A percentile compares a stretch with the other conserved stretches of the same genome.
Evolutionary conservation across 1,139 yeast species (phyloP).

Genomic region (Geotrichum histeridarum): DNA sequence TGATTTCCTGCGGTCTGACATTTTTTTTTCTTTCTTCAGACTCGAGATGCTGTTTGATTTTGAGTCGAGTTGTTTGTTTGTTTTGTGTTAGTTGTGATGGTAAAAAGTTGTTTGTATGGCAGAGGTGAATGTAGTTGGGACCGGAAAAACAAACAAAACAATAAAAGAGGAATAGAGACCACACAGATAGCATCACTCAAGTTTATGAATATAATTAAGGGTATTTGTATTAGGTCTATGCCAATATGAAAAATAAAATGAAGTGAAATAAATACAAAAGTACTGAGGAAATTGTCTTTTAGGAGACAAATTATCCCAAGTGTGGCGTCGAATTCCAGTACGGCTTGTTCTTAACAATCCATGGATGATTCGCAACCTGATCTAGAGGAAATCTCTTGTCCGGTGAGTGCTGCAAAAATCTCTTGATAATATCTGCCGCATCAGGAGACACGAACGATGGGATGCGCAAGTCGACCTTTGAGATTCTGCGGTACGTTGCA

Average conservation of each 20-base stretch:
- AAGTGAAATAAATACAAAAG: background rate
- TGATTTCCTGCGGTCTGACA: background rate
- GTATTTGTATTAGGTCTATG: background rate
- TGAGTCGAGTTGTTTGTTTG: background rate
- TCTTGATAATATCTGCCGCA: conserved; percentile 68
- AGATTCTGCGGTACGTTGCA: conserved; percentile 74
- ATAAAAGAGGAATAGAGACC: too few relatives aligned
- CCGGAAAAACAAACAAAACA: too few relatives aligned
- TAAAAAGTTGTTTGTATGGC: too few relatives aligned
- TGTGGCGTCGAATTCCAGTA: conserved; percentile 39
- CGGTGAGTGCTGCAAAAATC: conserved; percentile 63
- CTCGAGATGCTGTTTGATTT: background rate
- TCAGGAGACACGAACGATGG: conserved; percentile 67
- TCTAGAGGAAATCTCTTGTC: conserved; percentile 54
- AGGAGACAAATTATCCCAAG: conserved; percentile 16
- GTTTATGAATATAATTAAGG: background rate
- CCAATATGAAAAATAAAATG: too few relatives aligned
- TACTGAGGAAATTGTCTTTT: background rate
- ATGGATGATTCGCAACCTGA: conserved; percentile 69
- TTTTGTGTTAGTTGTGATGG: too few relatives aligned
- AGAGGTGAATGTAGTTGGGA: too few relatives aligned
- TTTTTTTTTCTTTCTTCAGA: background rate
- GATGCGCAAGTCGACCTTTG: conserved; percentile 65
- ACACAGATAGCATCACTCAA: too few relatives aligned
- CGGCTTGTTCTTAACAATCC: conserved; percentile 66